A percentile compares a stretch with the other conserved stretches of the same genome.
Evolutionary conservation across 768 basidiomycete species (phyloP).

Genomic region (Podaxis rugospora): DNA sequence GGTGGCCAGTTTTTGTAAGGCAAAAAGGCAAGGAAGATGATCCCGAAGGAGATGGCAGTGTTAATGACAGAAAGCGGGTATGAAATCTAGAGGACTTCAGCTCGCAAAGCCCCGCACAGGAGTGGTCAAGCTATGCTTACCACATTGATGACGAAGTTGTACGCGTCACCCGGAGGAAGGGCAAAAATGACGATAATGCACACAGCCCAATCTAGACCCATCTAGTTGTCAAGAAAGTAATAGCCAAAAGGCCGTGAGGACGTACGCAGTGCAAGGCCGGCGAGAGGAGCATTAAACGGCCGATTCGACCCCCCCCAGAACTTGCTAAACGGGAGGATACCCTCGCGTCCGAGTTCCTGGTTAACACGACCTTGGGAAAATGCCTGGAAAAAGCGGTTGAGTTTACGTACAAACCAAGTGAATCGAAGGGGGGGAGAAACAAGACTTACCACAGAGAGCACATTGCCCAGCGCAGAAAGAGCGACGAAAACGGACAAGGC

Average conservation of each 20-base stretch:
- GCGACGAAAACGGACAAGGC: conserved; percentile 36
- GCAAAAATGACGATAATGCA: conserved; percentile 33
- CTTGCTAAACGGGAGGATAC: conserved; percentile 53
- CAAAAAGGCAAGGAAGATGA: conserved; percentile 18
- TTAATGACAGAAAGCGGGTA: conserved; percentile 51
- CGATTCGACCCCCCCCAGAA: conserved; percentile 60
- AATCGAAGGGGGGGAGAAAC: neutral
- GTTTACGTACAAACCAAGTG: neutral
- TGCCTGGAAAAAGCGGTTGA: conserved; percentile 19
- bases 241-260: neutral
- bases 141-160: conserved; percentile 55
- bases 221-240: neutral
- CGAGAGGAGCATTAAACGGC: conserved; percentile 58
- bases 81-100: conserved; percentile 24
- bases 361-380: conserved; percentile 40
- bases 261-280: conserved; percentile 52
- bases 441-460: conserved; percentile 38
- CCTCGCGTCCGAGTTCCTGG: conserved; percentile 61
- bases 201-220: conserved; percentile 27
- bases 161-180: conserved; percentile 62
- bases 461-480: conserved; percentile 55
- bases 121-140: conserved; percentile 27
- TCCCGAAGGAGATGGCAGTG: conserved; percentile 45
- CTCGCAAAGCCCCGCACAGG: neutral
- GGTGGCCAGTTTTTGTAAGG: conserved; percentile 24